Evolutionary conservation across 2,329 filamentous ascomycete species (phyloP).

Genomic region (Pseudopyricularia javanii): DNA sequence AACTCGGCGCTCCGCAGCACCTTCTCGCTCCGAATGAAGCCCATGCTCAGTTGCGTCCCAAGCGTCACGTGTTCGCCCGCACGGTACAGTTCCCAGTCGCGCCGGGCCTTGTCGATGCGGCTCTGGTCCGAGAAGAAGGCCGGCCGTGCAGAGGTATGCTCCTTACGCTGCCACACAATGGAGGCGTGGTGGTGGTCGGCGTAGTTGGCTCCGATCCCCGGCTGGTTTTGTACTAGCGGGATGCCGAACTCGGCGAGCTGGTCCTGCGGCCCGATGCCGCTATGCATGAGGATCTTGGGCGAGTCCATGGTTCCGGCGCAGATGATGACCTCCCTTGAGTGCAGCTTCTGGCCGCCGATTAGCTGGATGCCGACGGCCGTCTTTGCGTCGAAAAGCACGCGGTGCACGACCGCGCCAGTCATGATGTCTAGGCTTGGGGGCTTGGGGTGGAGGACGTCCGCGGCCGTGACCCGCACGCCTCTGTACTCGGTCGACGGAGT

Average conservation of each 20-base stretch:
- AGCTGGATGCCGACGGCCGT: conserved; percentile 62
- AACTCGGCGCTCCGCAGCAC: conserved; percentile 25
- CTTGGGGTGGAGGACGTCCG: conserved; percentile 21
- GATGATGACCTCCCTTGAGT: conserved; percentile 59
- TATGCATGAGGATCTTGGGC: conserved; percentile 51
- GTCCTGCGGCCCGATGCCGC: conserved; percentile 40
- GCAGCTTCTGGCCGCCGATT: conserved; percentile 38
- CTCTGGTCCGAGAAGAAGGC: conserved; percentile 19
- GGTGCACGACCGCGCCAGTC: conserved; percentile 79
- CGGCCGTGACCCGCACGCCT: conserved; percentile 26
- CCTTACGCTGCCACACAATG: conserved; percentile 21
- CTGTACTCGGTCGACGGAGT: conserved; percentile 25
- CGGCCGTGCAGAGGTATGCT: conserved; percentile 20
- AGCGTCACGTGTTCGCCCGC: conserved; percentile 8
- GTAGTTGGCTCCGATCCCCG: conserved; percentile 49
- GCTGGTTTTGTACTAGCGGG: conserved; percentile 39
- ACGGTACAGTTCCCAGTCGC: conserved; percentile 21
- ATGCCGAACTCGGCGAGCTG: conserved; percentile 41
- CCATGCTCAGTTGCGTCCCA: conserved; percentile 11
- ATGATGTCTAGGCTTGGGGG: conserved; percentile 67
- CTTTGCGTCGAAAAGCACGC: conserved; percentile 57
- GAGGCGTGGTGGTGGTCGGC: conserved; percentile 38
- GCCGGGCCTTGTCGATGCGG: conserved; percentile 18
- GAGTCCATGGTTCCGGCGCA: conserved; percentile 74
- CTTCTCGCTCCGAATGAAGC: conserved; percentile 16